Evolutionary conservation across 164 flowering plant species (phyloP), one percentile per base, ranked within the genome.

Genomic region (Umbellularia californica): DNA sequence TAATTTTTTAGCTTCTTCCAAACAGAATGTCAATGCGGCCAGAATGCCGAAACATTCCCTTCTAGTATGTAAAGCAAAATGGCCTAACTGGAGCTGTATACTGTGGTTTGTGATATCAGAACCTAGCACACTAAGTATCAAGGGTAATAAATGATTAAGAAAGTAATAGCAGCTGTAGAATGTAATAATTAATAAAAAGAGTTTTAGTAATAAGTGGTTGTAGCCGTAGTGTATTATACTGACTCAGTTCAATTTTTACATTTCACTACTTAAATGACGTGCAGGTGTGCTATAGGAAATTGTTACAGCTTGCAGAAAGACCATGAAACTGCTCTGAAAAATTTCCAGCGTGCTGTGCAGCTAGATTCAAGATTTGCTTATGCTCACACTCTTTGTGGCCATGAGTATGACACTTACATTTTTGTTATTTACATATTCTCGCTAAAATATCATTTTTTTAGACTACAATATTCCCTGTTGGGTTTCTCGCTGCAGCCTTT

Each of bases 201-300:
- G 7, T 3, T 55, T n/a, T 12, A 14, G 20, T 0, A 41, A 41
- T 41, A 41, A 41, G 47, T 41, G 47, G 47, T 41, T 41, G 47
- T 41, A 41, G 47, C 47, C 9, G 47, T 41, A 41, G 60, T 20
- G n/a, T 17, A 3, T 55, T 55, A 20, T 55, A 20, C n/a, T 55
- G 60, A 55, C 17, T 20, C 5, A 6, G n/a, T 55, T 55, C 60
- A 5, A 1, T 70, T 70, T 55, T 67, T 2, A 20, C 14, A n/a
- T 9, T 79, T 51, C 25, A 19, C 17, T 67, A 33, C 35, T 73
- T 72, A 30, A 70, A 75, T 80, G 70, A 52, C 41, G 30, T 84
- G 77, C 91, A 96, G 99, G 99, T 91, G 92, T 88, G 99, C 99
- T 13, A 85, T 92, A 87, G 99, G 99, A 47, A 96, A 96, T 76